Evolutionary conservation across 495 filamentous ascomycete genomes (phyloP), one percentile per base, ranked within the genome.

Genomic region (Corynascus novoguineensis): DNA sequence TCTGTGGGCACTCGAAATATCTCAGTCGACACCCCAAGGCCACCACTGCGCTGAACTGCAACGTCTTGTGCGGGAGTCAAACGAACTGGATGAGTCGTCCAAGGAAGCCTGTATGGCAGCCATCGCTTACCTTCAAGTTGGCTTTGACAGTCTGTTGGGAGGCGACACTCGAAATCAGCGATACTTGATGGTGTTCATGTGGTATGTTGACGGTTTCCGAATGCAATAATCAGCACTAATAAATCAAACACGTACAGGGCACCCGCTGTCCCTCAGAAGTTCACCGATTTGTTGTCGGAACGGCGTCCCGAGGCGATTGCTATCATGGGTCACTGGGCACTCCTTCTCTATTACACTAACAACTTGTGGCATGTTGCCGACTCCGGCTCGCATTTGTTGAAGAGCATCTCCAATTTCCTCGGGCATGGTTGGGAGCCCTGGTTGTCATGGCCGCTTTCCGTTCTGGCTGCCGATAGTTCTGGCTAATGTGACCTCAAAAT

Each of bases 181-280:
- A 12, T 68, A 63, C 40, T 53, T 72, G 61, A 73, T 74, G 68
- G 58, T 71, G 28, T 68, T 64, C 32, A 45, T 59, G 31, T 73
- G 68, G 68, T 61, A 47, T 22, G 53, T 41, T 7, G n/a, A n/a
- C n/a, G n/a, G n/a, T n/a, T 15, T 8, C 14, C 7, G 8, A 9
- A 7, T 29, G 24, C n/a, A n/a, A 21, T 32, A 19, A 12, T 5
- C 34, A 14, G 21, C 49, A 19, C 57, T 57, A 25, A 60, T 48
- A 11, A 28, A 32, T 7, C 2, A 7, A 7, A 41, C n/a, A 15
- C 14, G 1, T n/a, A 4, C 37, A 62, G 60, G 60, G 49, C 63
- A 5, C 56, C 69, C 24, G 38, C 65, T 0, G 61, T 59, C 0
- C 63, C 67, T n/a, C 60, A 59, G 4, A 59, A 57, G 17, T 73